Percentiles rank a stretch among this genome's conserved stretches.
phyloP scores from a whole-genome alignment of 257 asterid genomes.

The Anisodus tanguticus region DNA sequence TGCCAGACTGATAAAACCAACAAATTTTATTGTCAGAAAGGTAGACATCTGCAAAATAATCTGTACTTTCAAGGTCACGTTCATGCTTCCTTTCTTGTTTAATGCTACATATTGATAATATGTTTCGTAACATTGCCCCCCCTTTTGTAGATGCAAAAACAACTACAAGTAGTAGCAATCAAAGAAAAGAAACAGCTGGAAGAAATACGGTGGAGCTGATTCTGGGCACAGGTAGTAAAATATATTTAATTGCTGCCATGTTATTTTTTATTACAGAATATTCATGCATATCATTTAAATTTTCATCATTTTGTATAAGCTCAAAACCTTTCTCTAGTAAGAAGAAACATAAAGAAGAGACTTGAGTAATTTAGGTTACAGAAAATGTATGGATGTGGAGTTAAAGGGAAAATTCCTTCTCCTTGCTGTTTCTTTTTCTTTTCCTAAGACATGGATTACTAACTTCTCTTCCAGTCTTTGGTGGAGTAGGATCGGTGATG shows the following conservation, averaged over 20 bases:
- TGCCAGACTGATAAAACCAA: slow-evolving; percentile 8
- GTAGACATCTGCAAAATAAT: background rate
- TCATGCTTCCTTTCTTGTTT: background rate
- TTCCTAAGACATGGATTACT: too few species aligned
- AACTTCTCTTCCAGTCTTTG: background rate
- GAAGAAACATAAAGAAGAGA: too few species aligned
- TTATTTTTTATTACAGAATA: background rate
- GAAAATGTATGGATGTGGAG: too few species aligned
- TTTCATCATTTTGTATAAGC: too few species aligned
- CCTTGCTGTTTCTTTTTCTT: too few species aligned
- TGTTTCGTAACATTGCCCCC: background rate
- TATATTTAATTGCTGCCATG: slow-evolving; percentile 8
- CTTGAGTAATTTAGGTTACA: too few species aligned
- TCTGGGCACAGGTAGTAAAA: slow-evolving; percentile 5
- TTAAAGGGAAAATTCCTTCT: too few species aligned
- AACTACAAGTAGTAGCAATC: background rate
- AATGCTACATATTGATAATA: background rate
- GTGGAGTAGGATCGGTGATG: background rate
- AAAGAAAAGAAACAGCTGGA: background rate
- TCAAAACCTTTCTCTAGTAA: too few species aligned
- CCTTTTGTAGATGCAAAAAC: background rate
- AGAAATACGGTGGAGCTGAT: background rate
- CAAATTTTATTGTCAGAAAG: background rate
- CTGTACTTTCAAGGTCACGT: background rate
- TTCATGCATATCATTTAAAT: too few species aligned